Base-by-base conservation (phyloP, 768 basidiomycete species). In the Tricholoma furcatifolium region DNA sequence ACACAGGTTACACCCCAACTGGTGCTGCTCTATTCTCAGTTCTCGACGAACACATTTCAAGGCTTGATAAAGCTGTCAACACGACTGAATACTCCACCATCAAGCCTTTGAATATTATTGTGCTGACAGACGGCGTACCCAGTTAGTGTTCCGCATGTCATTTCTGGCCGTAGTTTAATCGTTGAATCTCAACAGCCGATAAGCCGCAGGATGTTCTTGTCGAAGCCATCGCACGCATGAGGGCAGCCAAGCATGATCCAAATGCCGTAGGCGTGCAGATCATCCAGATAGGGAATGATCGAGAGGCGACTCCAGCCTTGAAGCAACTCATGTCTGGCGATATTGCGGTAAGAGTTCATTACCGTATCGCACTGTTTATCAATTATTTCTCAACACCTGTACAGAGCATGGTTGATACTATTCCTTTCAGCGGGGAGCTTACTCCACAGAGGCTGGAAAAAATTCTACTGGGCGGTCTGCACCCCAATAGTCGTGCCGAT, bases 251-350 rank as follows among this genome's bases (percentile, higher is more conserved):
- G 34, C 69, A 71, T 43, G 67, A 71, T 55, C 68, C 65, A 15
- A 71, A 71, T 44, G 61, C 62, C 31, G 60, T 70, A 24, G 67
- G 65, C 14, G 61, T 71, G 12, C 67, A 71, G 46, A 63, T 71
- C 43, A 66, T 70, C 4, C 70, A 71, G 46, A 67, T 71, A 14
- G 70, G 67, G 30, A 56, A 68, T 34, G 65, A 66, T 34, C 21
- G 38, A 3, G 46, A 43, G 2, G 55, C 55, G 6, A 9, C 55
- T n/a, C 43, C 36, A 2, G 66, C 58, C 9, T 54, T 71, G 23
- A 54, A 59, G 32, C 52, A 60, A 23, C 57, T 71, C 30, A 62
- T 64, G 43, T 54, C 62, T 20, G 60, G 65, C n/a, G 60, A 64
- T 32, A 60, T 67, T 31, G 64, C 62, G 24, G 68, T 68, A 54